Conservation (phyloP, 164 flowering plant genomes). For the Piper betle region DNA sequence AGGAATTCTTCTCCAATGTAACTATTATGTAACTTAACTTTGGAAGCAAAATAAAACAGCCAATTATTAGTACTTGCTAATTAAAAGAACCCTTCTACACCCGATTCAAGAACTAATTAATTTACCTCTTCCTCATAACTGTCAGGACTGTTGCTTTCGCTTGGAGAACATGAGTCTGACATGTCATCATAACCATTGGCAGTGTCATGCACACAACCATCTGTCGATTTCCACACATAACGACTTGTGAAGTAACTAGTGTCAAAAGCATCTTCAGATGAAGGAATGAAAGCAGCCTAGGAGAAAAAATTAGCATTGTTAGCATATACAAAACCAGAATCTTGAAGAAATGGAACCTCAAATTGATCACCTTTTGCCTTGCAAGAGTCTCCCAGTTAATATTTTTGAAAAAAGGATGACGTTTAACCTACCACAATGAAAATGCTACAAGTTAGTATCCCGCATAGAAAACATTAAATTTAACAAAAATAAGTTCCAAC, state of each 20-base stretch:
- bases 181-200: conserved; percentile 66
- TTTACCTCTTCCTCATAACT: conserved; percentile 85
- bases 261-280: conserved; percentile 66
- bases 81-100: not conserved
- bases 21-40: too few species aligned
- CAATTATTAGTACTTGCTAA: too few species aligned
- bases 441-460: not conserved
- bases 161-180: conserved; percentile 43
- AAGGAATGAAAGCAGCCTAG: conserved; percentile 92
- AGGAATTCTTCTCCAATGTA: too few species aligned
- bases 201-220: conserved; percentile 36
- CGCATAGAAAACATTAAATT: not conserved
- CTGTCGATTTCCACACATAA: conserved; percentile 74
- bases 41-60: too few species aligned
- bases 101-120: not conserved
- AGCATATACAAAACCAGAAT: not conserved
- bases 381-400: conserved; percentile 95
- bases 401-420: conserved; percentile 65
- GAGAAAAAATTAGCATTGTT: conserved; percentile 1
- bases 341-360: not conserved
- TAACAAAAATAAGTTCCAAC: not conserved
- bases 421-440: conserved; percentile 55
- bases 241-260: conserved; percentile 97
- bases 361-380: conserved; percentile 67
- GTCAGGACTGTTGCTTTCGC: conserved; percentile 58